Evolutionary conservation across 1,139 yeast genomes (phyloP).

Genomic region (Taiozyma sp.): DNA sequence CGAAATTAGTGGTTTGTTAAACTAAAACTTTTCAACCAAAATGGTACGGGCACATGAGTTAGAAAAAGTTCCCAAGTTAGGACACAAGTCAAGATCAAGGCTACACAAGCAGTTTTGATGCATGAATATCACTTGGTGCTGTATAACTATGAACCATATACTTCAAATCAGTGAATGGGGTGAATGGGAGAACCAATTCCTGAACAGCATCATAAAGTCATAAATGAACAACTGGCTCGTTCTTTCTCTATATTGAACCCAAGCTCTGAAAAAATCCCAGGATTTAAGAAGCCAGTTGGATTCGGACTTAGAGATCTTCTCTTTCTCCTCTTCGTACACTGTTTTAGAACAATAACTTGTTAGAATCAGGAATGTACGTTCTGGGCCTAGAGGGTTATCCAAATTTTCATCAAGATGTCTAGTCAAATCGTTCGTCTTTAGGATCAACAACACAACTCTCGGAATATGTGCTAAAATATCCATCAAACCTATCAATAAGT

Average conservation of each 20-base stretch:
- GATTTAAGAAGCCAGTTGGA: constrained; percentile 36
- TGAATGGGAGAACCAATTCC: constrained; percentile 17
- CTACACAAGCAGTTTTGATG: not conserved
- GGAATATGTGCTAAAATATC: constrained; percentile 77
- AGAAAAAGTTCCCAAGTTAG: too few species aligned
- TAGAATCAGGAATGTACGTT: constrained; percentile 82
- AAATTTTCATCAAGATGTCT: constrained; percentile 82
- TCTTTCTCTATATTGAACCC: constrained; percentile 51
- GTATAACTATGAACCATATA: not conserved
- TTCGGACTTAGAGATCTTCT: constrained; percentile 27
- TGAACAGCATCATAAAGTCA: constrained; percentile 39
- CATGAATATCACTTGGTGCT: not conserved
- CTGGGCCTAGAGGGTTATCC: constrained; percentile 81
- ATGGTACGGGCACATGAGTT: too few species aligned
- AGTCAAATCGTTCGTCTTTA: constrained; percentile 92
- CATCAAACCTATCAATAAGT: constrained; percentile 75
- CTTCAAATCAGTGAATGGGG: not conserved
- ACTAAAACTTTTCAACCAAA: too few species aligned
- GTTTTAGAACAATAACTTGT: constrained; percentile 85
- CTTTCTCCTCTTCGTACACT: constrained; percentile 63
- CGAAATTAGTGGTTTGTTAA: not conserved
- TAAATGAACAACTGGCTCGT: constrained; percentile 50
- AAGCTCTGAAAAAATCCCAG: constrained; percentile 34
- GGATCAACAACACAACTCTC: constrained; percentile 72
- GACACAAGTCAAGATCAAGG: constrained; percentile 32